Evolutionary conservation across 805 yeast species (phyloP), one percentile per base, ranked within the genome.

Genomic region (Candida sakaeoensis): DNA sequence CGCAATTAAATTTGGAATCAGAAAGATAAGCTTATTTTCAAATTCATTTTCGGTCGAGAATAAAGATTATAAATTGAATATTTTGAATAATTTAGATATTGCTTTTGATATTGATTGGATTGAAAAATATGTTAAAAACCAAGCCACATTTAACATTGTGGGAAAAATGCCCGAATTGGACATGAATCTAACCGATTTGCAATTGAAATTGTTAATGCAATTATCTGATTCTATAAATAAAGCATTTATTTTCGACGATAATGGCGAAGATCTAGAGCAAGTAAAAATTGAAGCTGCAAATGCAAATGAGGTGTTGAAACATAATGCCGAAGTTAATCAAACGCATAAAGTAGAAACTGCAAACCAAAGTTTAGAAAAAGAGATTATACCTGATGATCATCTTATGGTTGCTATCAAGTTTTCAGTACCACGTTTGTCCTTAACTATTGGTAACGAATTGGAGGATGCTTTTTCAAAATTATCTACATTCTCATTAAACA

Each of bases 21-120:
- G 88, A 32, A 80, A 87, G 36, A 80, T 89, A 3, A 76, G 73
- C 41, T 61, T 91, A n/a, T 61, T 76, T 0, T 84, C 97, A 0
- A 58, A 60, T 3, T 77, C 89, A 49, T 63, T 75, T 40, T 63
- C 79, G 40, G 62, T 65, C 8, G 68, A 55, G 2, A 49, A 60
- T 2, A 54, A 60, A 12, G 95, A 85, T 50, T 14, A 23, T 3
- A 15, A 23, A 6, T 63, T 84, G 22, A 80, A 83, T 41, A 77
- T 91, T 33, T 73, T 87, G 28, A 79, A 82, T 17, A 73, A 76
- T 33, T 65, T 86, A 43, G 86, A 85, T 51, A 55, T 88, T 33
- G 55, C 63, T 1, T 79, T 88, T 47, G 64, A 75, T 31, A 70
- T 87, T 17, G 76, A 81, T 31, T 76, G 79, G 48, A 61, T 67